Conservation (phyloP, 768 basidiomycete species). For the Hygrophorus pudorinus region DNA sequence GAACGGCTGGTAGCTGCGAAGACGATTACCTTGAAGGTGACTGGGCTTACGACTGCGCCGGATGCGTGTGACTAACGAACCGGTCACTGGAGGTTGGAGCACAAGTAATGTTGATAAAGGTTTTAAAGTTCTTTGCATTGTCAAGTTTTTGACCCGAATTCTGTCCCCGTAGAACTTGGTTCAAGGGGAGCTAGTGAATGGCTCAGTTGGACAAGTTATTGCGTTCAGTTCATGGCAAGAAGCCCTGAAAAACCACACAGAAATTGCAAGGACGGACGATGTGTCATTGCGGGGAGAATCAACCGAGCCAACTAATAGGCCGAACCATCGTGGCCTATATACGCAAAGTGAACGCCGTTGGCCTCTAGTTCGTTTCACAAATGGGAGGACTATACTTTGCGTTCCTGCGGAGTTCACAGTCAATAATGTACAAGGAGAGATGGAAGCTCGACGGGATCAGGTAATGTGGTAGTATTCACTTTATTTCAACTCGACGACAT, state of each 20-base stretch:
- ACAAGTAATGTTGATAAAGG: conserved; percentile 82
- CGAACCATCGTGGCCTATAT: too few relatives aligned
- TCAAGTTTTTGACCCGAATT: neutral
- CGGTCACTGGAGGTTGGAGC: conserved; percentile 49
- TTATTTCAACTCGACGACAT: neutral
- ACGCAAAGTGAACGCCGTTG: conserved; percentile 21
- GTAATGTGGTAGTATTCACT: conserved; percentile 20
- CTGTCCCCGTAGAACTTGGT: conserved; percentile 41
- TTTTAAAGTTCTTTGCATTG: conserved; percentile 12
- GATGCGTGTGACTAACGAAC: neutral
- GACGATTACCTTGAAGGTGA: conserved; percentile 38
- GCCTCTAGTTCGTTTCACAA: conserved; percentile 55
- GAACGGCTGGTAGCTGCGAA: conserved; percentile 54
- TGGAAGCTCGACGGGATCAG: conserved; percentile 54
- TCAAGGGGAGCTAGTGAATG: conserved; percentile 64
- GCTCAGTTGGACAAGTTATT: conserved; percentile 50
- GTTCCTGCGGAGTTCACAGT: conserved; percentile 54
- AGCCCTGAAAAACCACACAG: conserved; percentile 25
- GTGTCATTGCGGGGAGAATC: conserved; percentile 15
- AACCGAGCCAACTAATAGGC: too few relatives aligned
- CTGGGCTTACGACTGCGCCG: neutral
- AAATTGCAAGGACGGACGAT: conserved; percentile 27
- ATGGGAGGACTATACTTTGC: conserved; percentile 34
- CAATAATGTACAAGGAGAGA: conserved; percentile 44
- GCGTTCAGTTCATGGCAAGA: conserved; percentile 35